phyloP scores from a whole-genome alignment of 208 protist species.

The Acanthamoeba culbertsoni region DNA sequence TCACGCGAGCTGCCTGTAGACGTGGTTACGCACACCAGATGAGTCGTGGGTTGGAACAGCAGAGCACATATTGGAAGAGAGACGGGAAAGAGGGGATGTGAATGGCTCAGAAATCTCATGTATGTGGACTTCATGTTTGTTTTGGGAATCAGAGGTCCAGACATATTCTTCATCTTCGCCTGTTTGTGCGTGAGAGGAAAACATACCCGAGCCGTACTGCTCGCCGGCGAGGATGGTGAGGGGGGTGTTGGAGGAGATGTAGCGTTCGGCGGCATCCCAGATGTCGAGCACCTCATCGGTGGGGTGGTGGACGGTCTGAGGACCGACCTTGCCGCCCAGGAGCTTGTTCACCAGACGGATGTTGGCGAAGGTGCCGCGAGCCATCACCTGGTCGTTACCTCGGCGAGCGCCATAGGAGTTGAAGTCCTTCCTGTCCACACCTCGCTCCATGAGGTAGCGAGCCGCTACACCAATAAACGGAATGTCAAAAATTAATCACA shows the following conservation, averaged over 20 bases:
- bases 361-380: slow-evolving; percentile 95
- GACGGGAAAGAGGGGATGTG: background rate
- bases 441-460: slow-evolving; percentile 75
- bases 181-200: background rate
- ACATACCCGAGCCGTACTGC: slow-evolving; percentile 93
- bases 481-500: too few relatives aligned
- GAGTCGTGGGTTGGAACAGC: background rate
- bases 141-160: background rate
- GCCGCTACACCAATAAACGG: too few relatives aligned
- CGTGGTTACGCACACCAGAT: background rate
- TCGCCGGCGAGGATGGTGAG: slow-evolving; percentile 93
- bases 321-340: slow-evolving; percentile 90
- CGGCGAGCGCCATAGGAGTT: slow-evolving; percentile 95
- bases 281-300: slow-evolving; percentile 90
- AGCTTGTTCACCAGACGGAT: slow-evolving; percentile 92
- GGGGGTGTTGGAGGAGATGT: slow-evolving; percentile 82
- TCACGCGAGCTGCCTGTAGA: slow-evolving; percentile 88
- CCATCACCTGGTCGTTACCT: slow-evolving; percentile 95
- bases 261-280: slow-evolving; percentile 93
- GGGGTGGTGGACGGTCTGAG: slow-evolving; percentile 91
- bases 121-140: background rate
- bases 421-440: slow-evolving; percentile 92
- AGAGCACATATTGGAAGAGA: background rate
- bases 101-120: slow-evolving; percentile 31
- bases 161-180: background rate